Conservation (phyloP, 805 yeast species). For the Kodamaea lidongshanica region DNA sequence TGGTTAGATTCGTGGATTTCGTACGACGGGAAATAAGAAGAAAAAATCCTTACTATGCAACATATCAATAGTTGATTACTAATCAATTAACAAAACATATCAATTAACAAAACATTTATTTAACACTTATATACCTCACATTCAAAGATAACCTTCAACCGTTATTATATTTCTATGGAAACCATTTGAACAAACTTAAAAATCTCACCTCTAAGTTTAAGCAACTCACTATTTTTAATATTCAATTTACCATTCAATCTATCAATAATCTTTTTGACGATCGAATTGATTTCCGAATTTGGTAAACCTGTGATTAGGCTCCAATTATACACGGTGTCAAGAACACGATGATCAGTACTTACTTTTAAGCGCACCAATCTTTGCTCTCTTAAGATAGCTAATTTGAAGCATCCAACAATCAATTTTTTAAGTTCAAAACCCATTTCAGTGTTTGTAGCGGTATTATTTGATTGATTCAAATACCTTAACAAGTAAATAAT, state of each 20-base stretch:
- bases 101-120: background rate
- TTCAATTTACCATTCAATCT: slow-evolving; percentile 37
- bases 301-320: slow-evolving; percentile 30
- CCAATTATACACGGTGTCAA: slow-evolving; percentile 24
- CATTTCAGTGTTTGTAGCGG: slow-evolving; percentile 39
- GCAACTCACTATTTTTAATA: slow-evolving; percentile 32
- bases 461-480: slow-evolving; percentile 40
- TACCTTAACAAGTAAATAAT: slow-evolving; percentile 39
- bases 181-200: slow-evolving; percentile 40
- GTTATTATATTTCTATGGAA: slow-evolving; percentile 20
- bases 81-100: background rate
- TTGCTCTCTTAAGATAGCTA: slow-evolving; percentile 30
- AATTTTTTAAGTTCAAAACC: slow-evolving; percentile 36
- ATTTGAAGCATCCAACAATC: slow-evolving; percentile 37
- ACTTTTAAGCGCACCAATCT: slow-evolving; percentile 6
- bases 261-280: slow-evolving; percentile 30
- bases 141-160: too few species aligned
- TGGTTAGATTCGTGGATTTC: too few species aligned
- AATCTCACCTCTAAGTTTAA: slow-evolving; percentile 33
- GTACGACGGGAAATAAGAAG: too few species aligned
- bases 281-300: slow-evolving; percentile 28
- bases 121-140: background rate
- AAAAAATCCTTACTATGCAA: too few species aligned
- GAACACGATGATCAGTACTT: slow-evolving; percentile 4
- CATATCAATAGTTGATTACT: too few species aligned